phyloP scores from a whole-genome alignment of 2,329 filamentous ascomycete genomes.

The Penicillium sp. region DNA sequence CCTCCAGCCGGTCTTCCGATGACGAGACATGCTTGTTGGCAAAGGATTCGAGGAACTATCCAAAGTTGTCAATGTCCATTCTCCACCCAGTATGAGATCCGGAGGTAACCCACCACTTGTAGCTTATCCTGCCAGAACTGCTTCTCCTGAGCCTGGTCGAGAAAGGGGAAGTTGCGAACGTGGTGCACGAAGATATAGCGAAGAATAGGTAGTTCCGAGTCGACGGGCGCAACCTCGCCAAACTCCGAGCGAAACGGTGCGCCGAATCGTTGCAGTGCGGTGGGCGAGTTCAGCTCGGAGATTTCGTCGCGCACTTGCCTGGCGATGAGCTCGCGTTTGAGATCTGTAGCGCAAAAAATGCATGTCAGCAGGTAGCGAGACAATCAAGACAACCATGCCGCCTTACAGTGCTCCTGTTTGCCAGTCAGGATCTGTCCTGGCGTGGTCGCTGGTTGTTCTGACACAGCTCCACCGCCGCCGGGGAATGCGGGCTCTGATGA shows the following conservation, averaged over 20 bases:
- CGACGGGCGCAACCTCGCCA: constrained; percentile 87
- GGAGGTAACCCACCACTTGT: constrained; percentile 68
- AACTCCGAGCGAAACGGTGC: constrained; percentile 91
- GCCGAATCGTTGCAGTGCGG: constrained; percentile 89
- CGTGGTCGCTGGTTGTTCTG: constrained; percentile 30
- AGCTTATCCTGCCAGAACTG: constrained; percentile 99
- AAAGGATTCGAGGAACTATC: constrained; percentile 91
- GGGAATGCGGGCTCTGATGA: constrained; percentile 11
- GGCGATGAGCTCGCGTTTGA: constrained; percentile 91
- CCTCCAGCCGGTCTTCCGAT: constrained; percentile 91
- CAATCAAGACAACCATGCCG: background rate
- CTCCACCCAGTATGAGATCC: background rate
- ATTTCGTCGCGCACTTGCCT: constrained; percentile 90
- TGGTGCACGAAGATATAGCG: constrained; percentile 98
- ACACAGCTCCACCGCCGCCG: constrained; percentile 12
- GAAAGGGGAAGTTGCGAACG: constrained; percentile 95
- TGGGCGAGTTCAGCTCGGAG: constrained; percentile 87
- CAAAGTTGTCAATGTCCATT: constrained; percentile 2
- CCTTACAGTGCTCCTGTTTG: constrained; percentile 94
- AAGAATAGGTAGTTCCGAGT: constrained; percentile 89
- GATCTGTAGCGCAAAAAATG: constrained; percentile 55
- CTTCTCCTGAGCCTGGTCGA: constrained; percentile 95
- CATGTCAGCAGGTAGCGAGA: background rate
- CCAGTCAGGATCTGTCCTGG: constrained; percentile 73
- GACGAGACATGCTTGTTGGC: constrained; percentile 96